A percentile compares a stretch with the other conserved stretches of the same genome.
Conservation (phyloP, 805 yeast genomes). For the Candida maesae region DNA sequence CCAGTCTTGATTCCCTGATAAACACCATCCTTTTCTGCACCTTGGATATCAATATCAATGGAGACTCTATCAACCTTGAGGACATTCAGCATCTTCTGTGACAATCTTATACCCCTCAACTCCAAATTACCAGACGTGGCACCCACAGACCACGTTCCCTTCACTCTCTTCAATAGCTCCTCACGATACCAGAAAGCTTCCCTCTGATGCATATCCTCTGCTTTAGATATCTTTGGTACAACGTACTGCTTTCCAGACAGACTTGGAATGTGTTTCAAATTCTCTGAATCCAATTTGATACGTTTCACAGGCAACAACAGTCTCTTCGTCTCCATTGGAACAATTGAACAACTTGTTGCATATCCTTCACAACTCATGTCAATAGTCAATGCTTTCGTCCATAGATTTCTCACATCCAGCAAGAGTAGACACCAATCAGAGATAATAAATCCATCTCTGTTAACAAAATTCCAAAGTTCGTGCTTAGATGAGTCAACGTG, state of each 20-base stretch:
- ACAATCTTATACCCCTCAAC: constrained; percentile 60
- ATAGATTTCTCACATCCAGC: constrained; percentile 76
- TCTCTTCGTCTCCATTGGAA: constrained; percentile 49
- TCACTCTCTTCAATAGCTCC: constrained; percentile 50
- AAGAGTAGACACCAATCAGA: constrained; percentile 60
- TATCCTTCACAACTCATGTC: constrained; percentile 32
- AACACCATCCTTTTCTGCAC: constrained; percentile 26
- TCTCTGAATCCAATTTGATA: constrained; percentile 39
- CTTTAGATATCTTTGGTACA: constrained; percentile 43
- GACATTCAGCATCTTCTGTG: constrained; percentile 54
- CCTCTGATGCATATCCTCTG: constrained; percentile 53
- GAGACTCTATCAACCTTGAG: constrained; percentile 46
- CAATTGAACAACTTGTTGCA: constrained; percentile 28
- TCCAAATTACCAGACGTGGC: constrained; percentile 57
- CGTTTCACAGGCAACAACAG: constrained; percentile 68
- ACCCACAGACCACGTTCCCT: constrained; percentile 62
- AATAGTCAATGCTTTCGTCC: constrained; percentile 54
- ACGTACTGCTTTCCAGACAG: constrained; percentile 67
- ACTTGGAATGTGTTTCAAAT: constrained; percentile 63
- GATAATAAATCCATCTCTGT: constrained; percentile 2
- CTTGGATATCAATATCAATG: constrained; percentile 25
- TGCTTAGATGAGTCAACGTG: constrained; percentile 22
- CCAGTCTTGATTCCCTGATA: constrained; percentile 39
- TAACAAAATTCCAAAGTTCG: constrained; percentile 29
- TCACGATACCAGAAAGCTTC: constrained; percentile 82